phyloP scores from a whole-genome alignment of 1,284 basidiomycete genomes.

The Leccinum fuscescens region DNA sequence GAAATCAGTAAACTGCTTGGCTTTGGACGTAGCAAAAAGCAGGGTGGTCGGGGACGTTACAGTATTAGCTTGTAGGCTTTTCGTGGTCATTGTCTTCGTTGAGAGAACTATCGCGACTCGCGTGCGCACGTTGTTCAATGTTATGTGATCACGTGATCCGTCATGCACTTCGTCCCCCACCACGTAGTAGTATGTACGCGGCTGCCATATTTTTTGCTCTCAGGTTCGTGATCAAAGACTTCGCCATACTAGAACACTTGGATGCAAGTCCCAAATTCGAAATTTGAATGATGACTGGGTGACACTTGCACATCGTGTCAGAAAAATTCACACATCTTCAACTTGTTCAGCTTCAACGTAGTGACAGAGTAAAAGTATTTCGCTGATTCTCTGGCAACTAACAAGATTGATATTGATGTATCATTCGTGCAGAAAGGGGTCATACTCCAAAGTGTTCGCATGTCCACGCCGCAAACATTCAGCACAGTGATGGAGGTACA shows the following conservation, averaged over 20 bases:
- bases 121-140: not conserved
- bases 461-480: not conserved
- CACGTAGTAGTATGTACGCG: no score
- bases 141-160: slow-evolving; percentile 1
- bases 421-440: not conserved
- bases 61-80: not conserved
- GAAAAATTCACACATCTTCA: not conserved
- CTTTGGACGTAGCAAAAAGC: slow-evolving; percentile 25
- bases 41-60: slow-evolving; percentile 21
- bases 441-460: not conserved
- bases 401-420: not conserved
- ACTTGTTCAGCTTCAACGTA: not conserved
- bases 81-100: slow-evolving; percentile 19
- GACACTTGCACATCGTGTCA: not conserved
- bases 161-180: not conserved
- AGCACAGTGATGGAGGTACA: not conserved
- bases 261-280: no score
- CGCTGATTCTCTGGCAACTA: not conserved
- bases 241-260: no score
- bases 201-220: no score
- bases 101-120: not conserved
- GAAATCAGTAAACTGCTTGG: slow-evolving; percentile 30
- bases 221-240: no score
- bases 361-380: not conserved
- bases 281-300: not conserved